Percentiles rank a stretch among this genome's conserved stretches.
Conservation (phyloP, 2,329 filamentous ascomycete species). For the Colletotrichum sp. region DNA sequence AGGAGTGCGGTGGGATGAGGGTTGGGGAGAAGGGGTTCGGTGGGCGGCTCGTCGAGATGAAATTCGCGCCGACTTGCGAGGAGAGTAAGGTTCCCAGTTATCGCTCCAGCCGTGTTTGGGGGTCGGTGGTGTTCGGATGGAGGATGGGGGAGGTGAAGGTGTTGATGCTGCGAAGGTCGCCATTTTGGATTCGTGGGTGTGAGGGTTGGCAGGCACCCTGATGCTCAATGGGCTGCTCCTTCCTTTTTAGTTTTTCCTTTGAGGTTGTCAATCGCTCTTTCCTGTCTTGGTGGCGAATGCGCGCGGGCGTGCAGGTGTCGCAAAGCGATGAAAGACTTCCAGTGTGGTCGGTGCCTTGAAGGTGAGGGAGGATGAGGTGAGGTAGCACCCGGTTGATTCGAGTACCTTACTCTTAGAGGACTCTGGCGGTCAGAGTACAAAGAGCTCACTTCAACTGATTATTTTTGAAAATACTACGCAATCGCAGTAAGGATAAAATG, state of each 20-base stretch:
- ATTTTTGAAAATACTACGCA: neutral
- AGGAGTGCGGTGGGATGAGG: conserved; percentile 39
- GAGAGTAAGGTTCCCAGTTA: conserved; percentile 74
- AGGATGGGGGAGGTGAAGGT: conserved; percentile 65
- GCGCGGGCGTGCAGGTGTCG: neutral
- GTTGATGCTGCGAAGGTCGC: conserved; percentile 49
- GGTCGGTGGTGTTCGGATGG: conserved; percentile 70
- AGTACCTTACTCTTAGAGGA: neutral
- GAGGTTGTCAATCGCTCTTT: neutral
- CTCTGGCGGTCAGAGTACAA: conserved; percentile 2
- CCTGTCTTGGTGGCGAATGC: neutral
- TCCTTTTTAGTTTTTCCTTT: neutral
- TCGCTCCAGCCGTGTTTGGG: conserved; percentile 73
- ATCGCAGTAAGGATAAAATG: neutral
- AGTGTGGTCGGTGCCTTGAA: neutral
- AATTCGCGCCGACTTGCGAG: conserved; percentile 72
- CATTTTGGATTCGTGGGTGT: conserved; percentile 8
- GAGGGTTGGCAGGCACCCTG: conserved; percentile 4
- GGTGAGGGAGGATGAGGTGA: neutral
- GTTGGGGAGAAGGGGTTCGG: conserved; percentile 61
- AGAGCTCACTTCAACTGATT: neutral
- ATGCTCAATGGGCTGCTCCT: neutral
- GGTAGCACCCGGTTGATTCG: neutral
- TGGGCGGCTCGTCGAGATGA: conserved; percentile 57
- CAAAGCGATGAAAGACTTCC: neutral